Percentiles rank a stretch among this genome's conserved stretches.
Evolutionary conservation across 768 basidiomycete genomes (phyloP).

Genomic region (Boletus edulis): DNA sequence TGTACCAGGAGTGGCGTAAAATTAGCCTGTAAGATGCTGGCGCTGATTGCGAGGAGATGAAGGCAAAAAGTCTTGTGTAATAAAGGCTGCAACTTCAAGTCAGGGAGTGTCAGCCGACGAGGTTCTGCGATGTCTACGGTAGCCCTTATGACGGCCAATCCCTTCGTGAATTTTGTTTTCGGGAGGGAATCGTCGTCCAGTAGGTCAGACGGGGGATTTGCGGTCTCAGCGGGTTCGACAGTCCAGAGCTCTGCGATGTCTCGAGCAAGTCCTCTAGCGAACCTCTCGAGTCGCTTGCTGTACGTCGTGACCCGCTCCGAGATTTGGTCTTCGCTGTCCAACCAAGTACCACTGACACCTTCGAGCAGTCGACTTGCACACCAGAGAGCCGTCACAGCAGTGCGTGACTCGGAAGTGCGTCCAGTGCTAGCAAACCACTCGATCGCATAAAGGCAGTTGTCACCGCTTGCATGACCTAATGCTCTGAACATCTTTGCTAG

Average conservation of each 20-base stretch:
- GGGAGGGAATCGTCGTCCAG: slow-evolving; percentile 36
- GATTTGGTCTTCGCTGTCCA: slow-evolving; percentile 30
- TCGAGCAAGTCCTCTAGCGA: slow-evolving; percentile 60
- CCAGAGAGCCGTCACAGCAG: slow-evolving; percentile 77
- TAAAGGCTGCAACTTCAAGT: slow-evolving; percentile 46
- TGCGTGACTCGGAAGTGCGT: slow-evolving; percentile 39
- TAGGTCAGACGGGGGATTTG: slow-evolving; percentile 15
- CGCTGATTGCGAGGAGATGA: slow-evolving; percentile 67
- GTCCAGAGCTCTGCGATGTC: slow-evolving; percentile 75
- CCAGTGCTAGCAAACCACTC: slow-evolving; percentile 76
- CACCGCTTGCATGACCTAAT: slow-evolving; percentile 67
- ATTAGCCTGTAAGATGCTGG: slow-evolving; percentile 68
- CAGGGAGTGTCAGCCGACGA: slow-evolving; percentile 23
- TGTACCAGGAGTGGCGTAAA: slow-evolving; percentile 76
- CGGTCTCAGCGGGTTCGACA: slow-evolving; percentile 32
- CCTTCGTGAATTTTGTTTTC: slow-evolving; percentile 62
- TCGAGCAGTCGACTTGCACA: slow-evolving; percentile 75
- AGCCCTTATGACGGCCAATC: slow-evolving; percentile 61
- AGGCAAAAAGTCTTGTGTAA: slow-evolving; percentile 72
- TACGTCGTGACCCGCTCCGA: slow-evolving; percentile 1
- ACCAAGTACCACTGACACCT: slow-evolving; percentile 55
- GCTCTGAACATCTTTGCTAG: slow-evolving; percentile 72
- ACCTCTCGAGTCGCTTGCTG: slow-evolving; percentile 59
- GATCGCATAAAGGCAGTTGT: slow-evolving; percentile 68
- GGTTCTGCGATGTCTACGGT: slow-evolving; percentile 48